A percentile compares a stretch with the other conserved stretches of the same genome.
phyloP scores from a whole-genome alignment of 2,329 filamentous ascomycete species.

The Paraconiothyrium brasiliense region DNA sequence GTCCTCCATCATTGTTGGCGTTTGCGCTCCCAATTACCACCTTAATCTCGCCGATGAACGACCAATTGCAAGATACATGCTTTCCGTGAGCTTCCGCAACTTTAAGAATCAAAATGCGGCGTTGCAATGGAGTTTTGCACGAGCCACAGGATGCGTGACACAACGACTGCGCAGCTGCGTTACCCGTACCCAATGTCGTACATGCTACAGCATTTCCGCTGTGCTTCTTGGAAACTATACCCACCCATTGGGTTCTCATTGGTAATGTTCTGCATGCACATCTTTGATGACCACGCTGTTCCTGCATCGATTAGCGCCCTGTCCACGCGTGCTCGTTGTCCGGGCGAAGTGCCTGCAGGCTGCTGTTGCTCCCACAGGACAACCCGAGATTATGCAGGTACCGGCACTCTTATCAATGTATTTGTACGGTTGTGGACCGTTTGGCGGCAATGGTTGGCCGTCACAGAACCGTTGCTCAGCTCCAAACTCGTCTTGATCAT shows the following conservation, averaged over 20 bases:
- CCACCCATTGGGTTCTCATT: constrained; percentile 18
- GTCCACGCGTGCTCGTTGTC: constrained; percentile 11
- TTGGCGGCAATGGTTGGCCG: constrained; percentile 32
- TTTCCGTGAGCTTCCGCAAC: not conserved
- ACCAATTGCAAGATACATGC: not conserved
- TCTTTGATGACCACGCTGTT: constrained; percentile 23
- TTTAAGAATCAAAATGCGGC: not conserved
- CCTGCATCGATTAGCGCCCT: constrained; percentile 36
- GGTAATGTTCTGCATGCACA: constrained; percentile 26
- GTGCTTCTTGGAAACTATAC: constrained; percentile 15
- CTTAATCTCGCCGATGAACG: not conserved
- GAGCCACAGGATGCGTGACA: constrained; percentile 20
- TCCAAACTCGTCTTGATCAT: constrained; percentile 24
- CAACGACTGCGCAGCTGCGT: constrained; percentile 13
- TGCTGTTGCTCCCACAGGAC: constrained; percentile 34
- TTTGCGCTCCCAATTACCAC: constrained; percentile 2
- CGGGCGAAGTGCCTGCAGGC: constrained; percentile 21
- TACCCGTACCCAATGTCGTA: constrained; percentile 11
- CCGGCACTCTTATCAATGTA: constrained; percentile 25
- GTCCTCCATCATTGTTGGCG: constrained; percentile 21
- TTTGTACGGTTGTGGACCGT: constrained; percentile 36
- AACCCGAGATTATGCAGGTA: constrained; percentile 25
- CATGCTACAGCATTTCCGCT: constrained; percentile 22
- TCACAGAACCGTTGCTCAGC: constrained; percentile 21
- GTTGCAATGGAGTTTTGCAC: not conserved